Base-by-base conservation (phyloP, 306 rosid genomes). In the Casuarina cunninghamiana region DNA sequence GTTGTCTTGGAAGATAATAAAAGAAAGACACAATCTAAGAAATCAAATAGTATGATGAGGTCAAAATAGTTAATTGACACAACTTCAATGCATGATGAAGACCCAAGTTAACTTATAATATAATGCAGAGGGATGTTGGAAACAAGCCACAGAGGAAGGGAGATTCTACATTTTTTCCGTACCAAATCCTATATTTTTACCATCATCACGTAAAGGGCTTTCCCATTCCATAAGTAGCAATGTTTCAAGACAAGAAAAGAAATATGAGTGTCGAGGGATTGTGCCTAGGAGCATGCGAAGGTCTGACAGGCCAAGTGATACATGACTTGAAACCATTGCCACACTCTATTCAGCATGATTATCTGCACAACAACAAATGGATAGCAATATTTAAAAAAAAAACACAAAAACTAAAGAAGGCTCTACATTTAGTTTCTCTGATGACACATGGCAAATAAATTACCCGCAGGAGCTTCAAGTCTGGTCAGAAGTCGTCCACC, bases 361-460 rank as follows among this genome's bases (percentile, higher is more conserved):
- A 11, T 41, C 71, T 66, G 71, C 50, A 66, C 26, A 41, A 5
- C 50, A 66, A 66, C 35, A 66, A 17, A 66, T 41, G 71, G 71
- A 15, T n/a, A 6, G 50, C 8, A 66, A 17, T 65, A 15, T 41
- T 41, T 38, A 16, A 5, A 8, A 57, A 55, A 39, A 41, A 5
- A 41, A 42, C 15, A 65, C 1, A 6, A 16, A 39, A 6, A 41
- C 2, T 16, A 42, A 66, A 16, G 43, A 43, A 37, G 35, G 69
- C 3, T 2, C 45, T 38, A 37, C 37, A 11, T 38, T 12, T 5
- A 62, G 69, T 38, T 37, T 12, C 11, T 2, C 35, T 37, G 43
- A 62, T 12, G 32, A 62, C 12, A 66, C 49, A 16, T 2, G 38
- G 50, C 3, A 42, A 66, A 67, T 9, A 7, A 67, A 37, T 61